Evolutionary conservation across 2,329 filamentous ascomycete species (phyloP).

Genomic region (Curvularia verruculosa): DNA sequence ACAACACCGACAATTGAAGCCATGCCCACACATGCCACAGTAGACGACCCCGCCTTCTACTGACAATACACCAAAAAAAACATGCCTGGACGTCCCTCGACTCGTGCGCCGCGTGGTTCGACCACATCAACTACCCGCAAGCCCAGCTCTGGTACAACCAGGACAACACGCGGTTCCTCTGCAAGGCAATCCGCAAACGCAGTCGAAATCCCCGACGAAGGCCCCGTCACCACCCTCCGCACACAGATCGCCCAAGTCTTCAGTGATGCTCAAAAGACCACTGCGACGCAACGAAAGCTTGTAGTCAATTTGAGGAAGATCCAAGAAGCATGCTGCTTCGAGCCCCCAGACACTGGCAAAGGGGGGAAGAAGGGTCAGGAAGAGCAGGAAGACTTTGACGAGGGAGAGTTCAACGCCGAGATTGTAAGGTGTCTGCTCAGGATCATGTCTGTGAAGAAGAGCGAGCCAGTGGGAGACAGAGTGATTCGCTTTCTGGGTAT

Average conservation of each 20-base stretch:
- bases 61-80: slow-evolving; percentile 11
- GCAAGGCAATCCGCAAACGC: slow-evolving; percentile 50
- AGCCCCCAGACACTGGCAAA: slow-evolving; percentile 57
- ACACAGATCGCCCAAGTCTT: slow-evolving; percentile 69
- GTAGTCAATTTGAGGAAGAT: slow-evolving; percentile 87
- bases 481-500: slow-evolving; percentile 85
- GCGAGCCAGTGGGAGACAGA: slow-evolving; percentile 85
- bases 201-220: slow-evolving; percentile 70
- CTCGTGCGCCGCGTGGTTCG: slow-evolving; percentile 49
- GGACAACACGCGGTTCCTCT: slow-evolving; percentile 54
- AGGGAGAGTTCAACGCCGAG: slow-evolving; percentile 86
- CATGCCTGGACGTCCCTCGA: slow-evolving; percentile 57
- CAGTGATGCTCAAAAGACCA: slow-evolving; percentile 77
- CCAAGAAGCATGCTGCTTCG: slow-evolving; percentile 79
- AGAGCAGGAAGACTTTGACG: slow-evolving; percentile 69
- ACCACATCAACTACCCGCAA: slow-evolving; percentile 50
- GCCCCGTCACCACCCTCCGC: slow-evolving; percentile 72
- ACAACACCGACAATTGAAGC: slow-evolving; percentile 18
- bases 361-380: slow-evolving; percentile 50
- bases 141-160: slow-evolving; percentile 46
- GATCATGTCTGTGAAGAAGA: slow-evolving; percentile 87
- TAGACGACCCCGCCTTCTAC: slow-evolving; percentile 15
- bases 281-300: slow-evolving; percentile 87
- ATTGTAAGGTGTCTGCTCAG: slow-evolving; percentile 81
- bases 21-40: slow-evolving; percentile 15